Base-by-base conservation (phyloP, 148 eudicot genomes). In the Hydrangea macrophylla region DNA sequence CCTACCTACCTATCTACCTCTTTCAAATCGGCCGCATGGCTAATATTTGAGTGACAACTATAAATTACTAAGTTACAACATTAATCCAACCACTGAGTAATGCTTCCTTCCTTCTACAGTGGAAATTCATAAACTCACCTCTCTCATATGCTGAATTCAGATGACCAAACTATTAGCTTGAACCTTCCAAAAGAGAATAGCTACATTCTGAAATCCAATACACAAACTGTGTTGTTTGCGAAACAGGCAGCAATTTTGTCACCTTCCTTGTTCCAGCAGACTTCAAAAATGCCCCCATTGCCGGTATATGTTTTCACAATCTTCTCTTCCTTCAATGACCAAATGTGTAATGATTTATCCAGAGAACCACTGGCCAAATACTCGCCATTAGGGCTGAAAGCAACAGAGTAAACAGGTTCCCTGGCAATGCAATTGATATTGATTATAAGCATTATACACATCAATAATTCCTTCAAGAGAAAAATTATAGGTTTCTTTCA, bases 241-340 rank as follows among this genome's bases (percentile, higher is more conserved):
- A 80, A 93, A 78, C 95, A 93, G 31, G 89, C 96, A 31, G 96
- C 98, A 37, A 93, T 79, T 72, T 86, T 90, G 67, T 88, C 83
- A 27, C 96, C 96, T 56, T 93, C 92, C 72, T 83, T 86, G 65
- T 93, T 90, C 98, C 98, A 93, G 68, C 92, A 90, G 9, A 90
- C 98, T 78, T 90, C 96, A 61, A 93, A 90, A 44, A 90, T 90
- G 57, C 92, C 89, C 35, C 98, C 96, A 60, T 78, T 80, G 31
- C 98, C 86, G 0, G 75, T 71, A 76, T 80, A 93, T 9, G 95
- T 86, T 79, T 81, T 88, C 66, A 90, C 82, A 20, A 93, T 82
- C 76, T 76, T 86, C 58, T 81, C 86, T 64, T 90, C 92, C 77
- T 86, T 93, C 54, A 88, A 71, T 13, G 96, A 90, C 92, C 96